Base-by-base conservation (phyloP, 2,329 filamentous ascomycete species). In the Trichoderma sp. region DNA sequence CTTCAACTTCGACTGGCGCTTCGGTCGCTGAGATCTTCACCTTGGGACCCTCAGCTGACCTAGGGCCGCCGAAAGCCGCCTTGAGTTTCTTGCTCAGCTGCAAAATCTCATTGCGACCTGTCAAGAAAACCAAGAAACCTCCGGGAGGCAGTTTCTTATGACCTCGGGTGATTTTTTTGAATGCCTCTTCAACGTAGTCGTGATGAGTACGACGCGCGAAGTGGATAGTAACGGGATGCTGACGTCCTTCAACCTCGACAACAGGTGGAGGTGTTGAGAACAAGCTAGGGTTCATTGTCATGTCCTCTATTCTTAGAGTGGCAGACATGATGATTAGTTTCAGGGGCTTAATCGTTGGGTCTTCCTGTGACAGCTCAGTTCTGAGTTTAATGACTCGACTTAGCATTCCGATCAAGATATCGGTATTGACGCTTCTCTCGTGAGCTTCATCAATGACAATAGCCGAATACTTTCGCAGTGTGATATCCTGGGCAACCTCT, bases 261-360 rank as follows among this genome's bases (percentile, higher is more conserved):
- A 98, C 90, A 0, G 95, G 96, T 0, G 97, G 97, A 3, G 94
- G 89, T 0, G 87, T 88, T 4, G 92, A 87, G 83, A 99, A 99
- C 0, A 99, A 87, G 18, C 89, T 92, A 9, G 90, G 86, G 81
- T 99, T 98, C 81, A 95, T 90, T 0, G 94, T 95, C 79, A 99
- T 94, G 81, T 98, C 96, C 14, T 95, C 94, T 63, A 98, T 94
- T 76, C 95, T 90, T 41, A 99, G 87, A 2, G 97, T 99, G 60
- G 97, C 97, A 76, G 96, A 98, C 97, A 99, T 99, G 85, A 99
- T 97, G 76, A 99, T 91, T 9, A 99, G 89, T 84, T 98, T 99
- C 71, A 99, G 85, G 0, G 95, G 95, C 78, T 92, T 93, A 33
- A 93, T 85, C 1, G 90, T 89, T 0, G 92, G 86, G 76, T 97